Conservation (phyloP, 768 basidiomycete species). For the Podaxis sp. region DNA sequence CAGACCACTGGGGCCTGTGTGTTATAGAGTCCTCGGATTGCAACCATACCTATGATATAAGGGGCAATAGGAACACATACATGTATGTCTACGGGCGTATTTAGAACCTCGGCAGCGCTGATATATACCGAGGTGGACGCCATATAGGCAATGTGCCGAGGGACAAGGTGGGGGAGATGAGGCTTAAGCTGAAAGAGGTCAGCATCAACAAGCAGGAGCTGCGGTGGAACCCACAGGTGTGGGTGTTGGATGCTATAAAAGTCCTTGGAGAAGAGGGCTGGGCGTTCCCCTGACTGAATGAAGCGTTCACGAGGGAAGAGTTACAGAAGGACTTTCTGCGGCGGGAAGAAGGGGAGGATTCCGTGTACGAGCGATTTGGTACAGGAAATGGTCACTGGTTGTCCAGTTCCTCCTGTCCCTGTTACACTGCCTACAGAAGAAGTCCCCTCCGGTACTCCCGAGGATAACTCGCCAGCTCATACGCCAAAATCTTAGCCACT, state of each 20-base stretch:
- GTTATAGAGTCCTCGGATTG: conserved; percentile 6
- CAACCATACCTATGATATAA: conserved; percentile 10
- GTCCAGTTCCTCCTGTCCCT: not conserved
- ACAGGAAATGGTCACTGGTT: not conserved
- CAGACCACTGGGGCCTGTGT: conserved; percentile 12
- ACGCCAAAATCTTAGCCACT: not conserved
- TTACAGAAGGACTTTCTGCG: conserved; percentile 10
- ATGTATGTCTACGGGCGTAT: too few relatives aligned
- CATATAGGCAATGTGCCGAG: conserved; percentile 12
- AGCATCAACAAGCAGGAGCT: conserved; percentile 9
- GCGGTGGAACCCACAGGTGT: conserved; percentile 11
- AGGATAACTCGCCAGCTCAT: not conserved
- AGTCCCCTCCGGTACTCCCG: not conserved
- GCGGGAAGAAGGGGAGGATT: conserved; percentile 10
- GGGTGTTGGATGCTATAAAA: conserved; percentile 12
- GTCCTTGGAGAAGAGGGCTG: conserved; percentile 8
- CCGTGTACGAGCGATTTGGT: conserved; percentile 12
- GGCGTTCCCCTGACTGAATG: conserved; percentile 6
- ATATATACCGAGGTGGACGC: conserved; percentile 12
- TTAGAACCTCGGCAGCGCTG: conserved; percentile 1
- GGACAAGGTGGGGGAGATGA: conserved; percentile 6
- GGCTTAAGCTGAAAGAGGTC: conserved; percentile 2
- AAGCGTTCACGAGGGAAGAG: conserved; percentile 6
- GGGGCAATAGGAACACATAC: conserved; percentile 12
- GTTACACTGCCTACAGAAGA: not conserved